Evolutionary conservation across 2,329 filamentous ascomycete species (phyloP), one percentile per base, ranked within the genome.

Genomic region (Chaetomiaceae sp.): DNA sequence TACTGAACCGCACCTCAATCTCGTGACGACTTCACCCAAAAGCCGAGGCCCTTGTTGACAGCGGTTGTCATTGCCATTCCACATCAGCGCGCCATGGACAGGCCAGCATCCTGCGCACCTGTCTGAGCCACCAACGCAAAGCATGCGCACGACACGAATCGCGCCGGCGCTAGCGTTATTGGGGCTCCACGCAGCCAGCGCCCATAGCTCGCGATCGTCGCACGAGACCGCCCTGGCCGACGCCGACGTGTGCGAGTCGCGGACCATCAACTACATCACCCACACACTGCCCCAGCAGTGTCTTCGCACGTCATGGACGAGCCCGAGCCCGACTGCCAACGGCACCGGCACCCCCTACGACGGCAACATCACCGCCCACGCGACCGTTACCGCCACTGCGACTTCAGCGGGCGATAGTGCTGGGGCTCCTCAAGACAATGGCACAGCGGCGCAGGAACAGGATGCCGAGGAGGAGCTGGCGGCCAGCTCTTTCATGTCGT

Each of bases 201-300:
- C 37, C 33, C 45, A 52, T 49, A 55, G 38, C 34, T 55, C 49
- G 11, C 49, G 41, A 32, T n/a, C 49, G 18, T 29, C 17, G 10
- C 38, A 47, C 7, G 48, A 48, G 19, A 24, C 39, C 51, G 34
- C 35, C 40, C 39, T 30, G 34, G 38, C 38, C 7, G 26, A 46
- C 33, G 42, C 58, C 6, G 64, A 65, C 26, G 61, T 65, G 8
- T 81, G 78, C 66, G 74, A 76, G 56, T 73, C 68, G 44, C 77
- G 78, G 55, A 88, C 83, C 1, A 81, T 88, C 61, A 90, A 91
- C 65, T 88, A 90, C 65, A 87, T 91, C 52, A 90, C 85, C 10
- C 84, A 90, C 56, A 81, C 78, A 2, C 68, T 90, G 32, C 84
- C 84, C 10, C 84, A 88, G 62, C 84, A 86, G 68, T 91, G 86